Base-by-base conservation (phyloP, 2,329 filamentous ascomycete species). In the Aspergillus proliferans region DNA sequence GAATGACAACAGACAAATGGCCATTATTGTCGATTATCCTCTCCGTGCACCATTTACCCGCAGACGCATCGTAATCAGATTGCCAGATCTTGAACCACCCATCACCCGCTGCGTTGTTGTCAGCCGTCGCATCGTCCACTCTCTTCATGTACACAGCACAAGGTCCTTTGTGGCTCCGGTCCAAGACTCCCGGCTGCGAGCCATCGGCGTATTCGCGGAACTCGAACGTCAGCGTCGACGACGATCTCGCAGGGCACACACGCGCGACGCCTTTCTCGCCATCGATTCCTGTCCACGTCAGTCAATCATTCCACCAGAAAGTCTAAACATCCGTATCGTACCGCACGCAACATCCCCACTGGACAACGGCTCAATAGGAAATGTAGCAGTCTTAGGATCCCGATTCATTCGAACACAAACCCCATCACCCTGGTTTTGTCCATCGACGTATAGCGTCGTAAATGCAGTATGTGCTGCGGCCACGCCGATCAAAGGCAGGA, bases 1-100 rank as follows among this genome's bases (percentile, higher is more conserved):
- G 85, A 3, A 89, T 72, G 18, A 75, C 70, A 50, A 87, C 76
- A 4, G 80, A 82, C 10, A 89, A 70, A 18, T 83, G 72, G 12
- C 85, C 85, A 19, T 82, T 75, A 67, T 82, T 82, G 47, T 70
- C 74, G 50, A 85, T 85, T 50, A 90, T 73, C 52, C 80, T 81
- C 61, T 87, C 80, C 3, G 83, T 85, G 68, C 86, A 88, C 85
- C 86, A 90, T 63, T 80, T 72, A 24, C 72, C 65, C 1, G 73
- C 72, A 4, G 63, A 57, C 4, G 70, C 63, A 58, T 86, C 76
- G 67, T 86, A 87, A 42, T 83, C 84, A 46, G 84, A 77, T 50
- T 87, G 79, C 74, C 78, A 88, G 62, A 90, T 80, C 76, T 89
- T 89, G 76, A 90, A 87, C 87, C 86, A 91, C 36, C 86, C 86